Conservation (phyloP, 352 stramenopile species). For the Stephanocyclus meneghinianus region DNA sequence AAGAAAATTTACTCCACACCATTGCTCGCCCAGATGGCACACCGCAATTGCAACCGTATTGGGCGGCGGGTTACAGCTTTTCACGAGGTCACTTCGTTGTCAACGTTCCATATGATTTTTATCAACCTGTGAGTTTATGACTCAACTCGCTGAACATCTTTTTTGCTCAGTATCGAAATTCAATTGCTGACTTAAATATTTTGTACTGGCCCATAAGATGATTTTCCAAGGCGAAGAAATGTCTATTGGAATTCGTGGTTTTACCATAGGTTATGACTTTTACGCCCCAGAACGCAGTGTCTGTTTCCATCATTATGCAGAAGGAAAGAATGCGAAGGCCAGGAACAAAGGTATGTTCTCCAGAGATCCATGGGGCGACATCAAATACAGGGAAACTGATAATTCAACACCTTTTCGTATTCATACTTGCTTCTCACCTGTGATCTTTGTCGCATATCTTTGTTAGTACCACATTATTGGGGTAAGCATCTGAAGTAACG, state of each 20-base stretch:
- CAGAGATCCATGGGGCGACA: no score
- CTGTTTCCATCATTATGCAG: constrained; percentile 85
- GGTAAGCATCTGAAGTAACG: background rate
- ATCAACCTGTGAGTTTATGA: constrained; percentile 52
- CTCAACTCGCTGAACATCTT: background rate
- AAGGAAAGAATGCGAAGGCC: constrained; percentile 64
- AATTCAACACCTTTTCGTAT: background rate
- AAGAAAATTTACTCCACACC: constrained; percentile 2
- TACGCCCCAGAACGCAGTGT: constrained; percentile 81
- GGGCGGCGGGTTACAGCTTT: constrained; percentile 72
- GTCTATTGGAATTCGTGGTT: constrained; percentile 80
- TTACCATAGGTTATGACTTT: constrained; percentile 83
- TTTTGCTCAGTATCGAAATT: no score
- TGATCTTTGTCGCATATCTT: background rate
- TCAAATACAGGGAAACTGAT: background rate
- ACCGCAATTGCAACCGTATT: constrained; percentile 71
- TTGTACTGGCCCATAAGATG: constrained; percentile 39
- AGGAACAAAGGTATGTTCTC: constrained; percentile 45
- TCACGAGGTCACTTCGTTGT: constrained; percentile 68
- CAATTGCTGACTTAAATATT: no score
- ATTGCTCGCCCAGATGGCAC: constrained; percentile 38
- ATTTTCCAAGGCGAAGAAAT: constrained; percentile 86
- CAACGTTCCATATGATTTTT: constrained; percentile 84
- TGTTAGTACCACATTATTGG: constrained; percentile 75
- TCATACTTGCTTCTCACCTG: background rate